Evolutionary conservation across 2,329 filamentous ascomycete genomes (phyloP), one percentile per base, ranked within the genome.

Genomic region (Bipolaris sorokiniana): DNA sequence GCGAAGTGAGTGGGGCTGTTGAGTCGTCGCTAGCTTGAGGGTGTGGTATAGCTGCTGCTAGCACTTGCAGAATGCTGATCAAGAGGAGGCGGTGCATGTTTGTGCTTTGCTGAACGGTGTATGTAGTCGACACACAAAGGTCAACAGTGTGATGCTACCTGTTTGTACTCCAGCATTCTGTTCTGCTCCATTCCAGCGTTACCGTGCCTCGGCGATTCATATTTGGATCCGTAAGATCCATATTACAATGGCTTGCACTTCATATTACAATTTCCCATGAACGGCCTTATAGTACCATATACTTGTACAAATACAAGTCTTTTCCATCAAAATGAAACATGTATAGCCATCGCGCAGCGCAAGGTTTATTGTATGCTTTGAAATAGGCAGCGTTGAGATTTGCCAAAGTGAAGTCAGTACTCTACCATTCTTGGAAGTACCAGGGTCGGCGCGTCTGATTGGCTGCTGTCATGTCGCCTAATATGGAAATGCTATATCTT

Each of bases 401-500:
- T 55, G 48, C 50, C 47, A 59, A 36, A 62, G 51, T 37, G 18
- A 48, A 47, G 31, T 47, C 28, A 47, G 20, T 48, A 67, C 65
- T 70, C 51, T 70, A 58, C 23, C 7, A 37, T 69, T 40, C 67
- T 71, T 68, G 59, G 42, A 41, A 37, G 38, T 58, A 45, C 18
- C 48, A 23, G 41, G 45, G 22, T 20, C 16, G 13, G 34, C 5
- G 22, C 7, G 33, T 58, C 45, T 66, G 59, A 66, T 70, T 71
- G 69, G 68, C 54, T 44, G 53, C 18, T 44, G 23, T 18, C 5
- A 38, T 23, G 37, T 33, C 18, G 49, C 49, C 62, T 64, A 69
- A 70, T 70, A 36, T 71, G 58, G 56, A 58, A 48, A 48, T 67
- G 56, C 60, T 65, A 63, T 65, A 59, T 41, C 20, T 20, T 26